Base-by-base conservation (phyloP, 306 rosid species). In the Hippophae tibetana region DNA sequence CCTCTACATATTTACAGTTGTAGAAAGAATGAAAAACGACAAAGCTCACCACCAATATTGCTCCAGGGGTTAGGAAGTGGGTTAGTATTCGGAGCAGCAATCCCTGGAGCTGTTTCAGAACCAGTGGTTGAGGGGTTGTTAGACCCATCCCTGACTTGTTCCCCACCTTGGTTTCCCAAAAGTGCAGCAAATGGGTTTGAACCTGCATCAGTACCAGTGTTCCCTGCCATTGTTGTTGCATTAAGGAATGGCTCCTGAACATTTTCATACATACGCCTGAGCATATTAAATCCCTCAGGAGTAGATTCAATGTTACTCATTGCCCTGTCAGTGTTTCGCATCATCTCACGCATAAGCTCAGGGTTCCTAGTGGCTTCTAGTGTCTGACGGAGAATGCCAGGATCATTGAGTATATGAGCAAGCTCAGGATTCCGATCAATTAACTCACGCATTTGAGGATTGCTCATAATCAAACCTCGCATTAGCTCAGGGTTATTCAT, bases 61-160 rank as follows among this genome's bases (percentile, higher is more conserved):
- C 80, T 65, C 88, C 88, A 82, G 3, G 88, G 88, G 63, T 82
- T 82, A 44, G 88, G 88, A 71, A 82, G 88, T 54, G 88, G 88
- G 60, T 82, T 82, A n/a, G 78, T 69, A 66, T 82, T 82, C 6
- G 88, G 88, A 73, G 75, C 76, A 64, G 74, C 65, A 53, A 41
- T 57, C 14, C 80, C 84, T 1, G 78, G 10, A 62, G 70, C 52
- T 54, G 84, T 52, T 48, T 79, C 82, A 54, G 78, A 63, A 58
- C 80, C 78, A 7, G 84, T 59, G 41, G 76, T 74, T 56, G 82
- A 73, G 50, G 84, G 75, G 46, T 70, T 79, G 53, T 71, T 82
- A 45, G 78, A 58, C 38, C 75, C 80, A 48, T 67, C 76, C 61
- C 82, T 67, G 12, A 53, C 74, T 54, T 73, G 88, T 46, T 71